Conservation (phyloP, 148 eudicot genomes). For the Chenopodium quinoa region DNA sequence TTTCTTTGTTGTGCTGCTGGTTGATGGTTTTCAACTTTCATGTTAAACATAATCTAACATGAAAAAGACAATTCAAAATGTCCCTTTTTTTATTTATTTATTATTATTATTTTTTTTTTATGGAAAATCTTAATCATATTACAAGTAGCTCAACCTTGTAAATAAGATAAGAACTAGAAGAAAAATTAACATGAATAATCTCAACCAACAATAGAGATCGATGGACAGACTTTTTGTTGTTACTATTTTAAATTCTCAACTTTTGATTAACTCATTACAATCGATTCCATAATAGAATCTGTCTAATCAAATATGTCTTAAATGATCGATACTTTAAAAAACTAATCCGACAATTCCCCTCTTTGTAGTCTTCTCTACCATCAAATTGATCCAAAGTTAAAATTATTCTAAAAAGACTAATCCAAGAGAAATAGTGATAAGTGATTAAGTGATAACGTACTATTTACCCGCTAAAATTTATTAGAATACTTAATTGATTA, state of each 20-base stretch:
- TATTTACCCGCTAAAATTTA: background rate
- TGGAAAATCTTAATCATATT: background rate
- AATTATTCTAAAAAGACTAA: no score
- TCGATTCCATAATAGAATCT: no score
- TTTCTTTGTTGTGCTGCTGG: constrained; percentile 20
- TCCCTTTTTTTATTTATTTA: background rate
- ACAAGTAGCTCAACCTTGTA: background rate
- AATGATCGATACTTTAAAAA: no score
- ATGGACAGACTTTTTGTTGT: no score
- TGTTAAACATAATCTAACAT: background rate
- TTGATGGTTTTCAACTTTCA: constrained; percentile 20
- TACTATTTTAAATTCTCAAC: no score
- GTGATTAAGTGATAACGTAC: background rate
- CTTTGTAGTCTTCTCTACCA: no score
- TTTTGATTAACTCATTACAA: no score
- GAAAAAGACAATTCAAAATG: constrained; percentile 12
- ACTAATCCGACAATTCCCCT: no score
- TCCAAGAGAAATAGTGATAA: background rate
- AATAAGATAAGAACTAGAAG: background rate
- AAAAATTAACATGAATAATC: background rate
- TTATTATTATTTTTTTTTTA: no score
- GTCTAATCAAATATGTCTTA: no score
- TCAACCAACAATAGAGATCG: no score
- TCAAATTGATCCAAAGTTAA: no score
- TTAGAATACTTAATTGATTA: background rate